Percentiles rank a stretch among this genome's conserved stretches.
Evolutionary conservation across 306 rosid genomes (phyloP).

Genomic region (Prunus kanzakura): DNA sequence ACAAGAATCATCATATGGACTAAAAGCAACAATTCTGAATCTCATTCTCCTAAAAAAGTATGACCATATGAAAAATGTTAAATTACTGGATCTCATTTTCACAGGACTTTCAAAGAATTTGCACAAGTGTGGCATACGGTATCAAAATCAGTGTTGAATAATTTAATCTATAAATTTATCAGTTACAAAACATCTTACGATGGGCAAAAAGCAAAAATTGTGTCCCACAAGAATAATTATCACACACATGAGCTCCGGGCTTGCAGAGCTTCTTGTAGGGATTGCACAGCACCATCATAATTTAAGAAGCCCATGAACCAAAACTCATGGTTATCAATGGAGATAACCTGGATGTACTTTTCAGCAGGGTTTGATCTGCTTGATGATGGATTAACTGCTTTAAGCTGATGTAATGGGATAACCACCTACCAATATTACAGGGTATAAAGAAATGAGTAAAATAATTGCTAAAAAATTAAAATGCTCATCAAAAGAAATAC

Average conservation of each 20-base stretch:
- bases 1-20: background rate
- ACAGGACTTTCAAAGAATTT: background rate
- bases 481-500: background rate
- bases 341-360: slow-evolving; percentile 74
- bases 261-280: slow-evolving; percentile 54
- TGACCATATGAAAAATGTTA: background rate
- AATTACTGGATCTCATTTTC: background rate
- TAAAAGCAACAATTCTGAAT: background rate
- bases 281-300: slow-evolving; percentile 59
- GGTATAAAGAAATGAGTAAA: background rate
- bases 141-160: background rate
- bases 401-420: slow-evolving; percentile 78
- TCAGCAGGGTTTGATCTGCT: slow-evolving; percentile 66
- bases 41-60: background rate
- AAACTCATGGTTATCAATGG: slow-evolving; percentile 79
- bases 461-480: background rate
- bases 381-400: slow-evolving; percentile 74
- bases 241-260: slow-evolving; percentile 38
- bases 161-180: slow-evolving; percentile 1
- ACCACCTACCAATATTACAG: slow-evolving; percentile 47
- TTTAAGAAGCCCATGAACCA: slow-evolving; percentile 95
- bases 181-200: background rate
- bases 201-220: background rate
- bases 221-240: slow-evolving; percentile 23
- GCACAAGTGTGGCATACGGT: background rate